These are phyloP conservation scores for Phaeophleospora eucalypticola DNA, from an alignment of 2,329 filamentous ascomycete genomes.

Conservation along the genomic window DNA sequence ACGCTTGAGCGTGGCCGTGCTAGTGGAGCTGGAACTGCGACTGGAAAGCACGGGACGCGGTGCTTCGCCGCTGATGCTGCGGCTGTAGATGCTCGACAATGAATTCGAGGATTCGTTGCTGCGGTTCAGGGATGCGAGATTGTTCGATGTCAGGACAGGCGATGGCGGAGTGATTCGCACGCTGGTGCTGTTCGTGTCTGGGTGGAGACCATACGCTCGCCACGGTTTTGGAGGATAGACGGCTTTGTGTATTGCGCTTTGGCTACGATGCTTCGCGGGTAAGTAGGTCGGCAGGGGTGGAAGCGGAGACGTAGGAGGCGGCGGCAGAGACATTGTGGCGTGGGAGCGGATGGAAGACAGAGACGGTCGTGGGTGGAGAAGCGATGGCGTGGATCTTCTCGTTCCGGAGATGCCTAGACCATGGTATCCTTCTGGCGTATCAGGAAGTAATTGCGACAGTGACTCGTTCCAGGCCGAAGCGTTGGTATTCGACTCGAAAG, in stretches of 20 bases:
- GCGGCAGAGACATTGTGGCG: conserved; percentile 14
- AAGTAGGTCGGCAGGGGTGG: conserved; percentile 27
- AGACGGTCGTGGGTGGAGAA: conserved; percentile 24
- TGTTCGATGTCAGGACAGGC: conserved; percentile 8
- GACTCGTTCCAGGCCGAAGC: conserved; percentile 8
- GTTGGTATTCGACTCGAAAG: conserved; percentile 20
- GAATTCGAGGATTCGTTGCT: conserved; percentile 21
- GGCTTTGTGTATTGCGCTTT: conserved; percentile 13
- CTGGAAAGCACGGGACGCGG: not conserved
- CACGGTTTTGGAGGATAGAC: conserved; percentile 12
- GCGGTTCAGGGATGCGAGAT: conserved; percentile 10
- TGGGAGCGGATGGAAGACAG: conserved; percentile 21
- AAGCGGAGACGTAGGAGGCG: conserved; percentile 23
- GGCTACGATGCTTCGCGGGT: conserved; percentile 16
- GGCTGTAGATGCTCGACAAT: conserved; percentile 29
- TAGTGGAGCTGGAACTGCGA: conserved; percentile 16
- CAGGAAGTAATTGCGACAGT: conserved; percentile 10
- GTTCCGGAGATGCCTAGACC: conserved; percentile 25
- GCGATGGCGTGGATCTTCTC: conserved; percentile 14
- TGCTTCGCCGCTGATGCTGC: conserved; percentile 24
- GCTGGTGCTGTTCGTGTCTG: conserved; percentile 10
- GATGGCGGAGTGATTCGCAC: conserved; percentile 14
- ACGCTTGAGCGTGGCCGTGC: conserved; percentile 14
- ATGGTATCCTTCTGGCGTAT: conserved; percentile 15
- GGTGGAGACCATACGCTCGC: conserved; percentile 3